phyloP scores from a whole-genome alignment of 306 rosid genomes.

The Crotalaria pallida region DNA sequence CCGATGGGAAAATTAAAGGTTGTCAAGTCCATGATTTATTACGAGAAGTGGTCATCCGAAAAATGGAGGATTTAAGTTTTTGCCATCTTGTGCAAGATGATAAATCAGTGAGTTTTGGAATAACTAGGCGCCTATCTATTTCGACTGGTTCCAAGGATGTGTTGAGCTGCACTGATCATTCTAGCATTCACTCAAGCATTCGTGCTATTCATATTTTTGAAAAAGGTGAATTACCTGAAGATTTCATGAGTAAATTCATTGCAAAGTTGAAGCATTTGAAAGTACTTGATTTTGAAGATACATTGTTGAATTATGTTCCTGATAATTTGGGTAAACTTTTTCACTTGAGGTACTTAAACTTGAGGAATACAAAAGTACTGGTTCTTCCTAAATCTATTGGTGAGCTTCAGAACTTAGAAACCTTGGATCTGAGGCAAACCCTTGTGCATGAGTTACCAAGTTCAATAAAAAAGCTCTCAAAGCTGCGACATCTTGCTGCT shows the following conservation, averaged over 20 bases:
- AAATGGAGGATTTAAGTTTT: constrained; percentile 1
- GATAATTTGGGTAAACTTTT: constrained; percentile 1
- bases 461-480: constrained; percentile 22
- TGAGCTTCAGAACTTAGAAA: constrained; percentile 12
- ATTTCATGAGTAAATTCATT: background rate
- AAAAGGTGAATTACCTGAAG: background rate
- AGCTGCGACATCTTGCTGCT: constrained; percentile 12
- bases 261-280: constrained; percentile 2
- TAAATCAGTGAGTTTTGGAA: background rate
- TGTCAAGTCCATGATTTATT: constrained; percentile 25
- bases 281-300: constrained; percentile 9
- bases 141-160: background rate
- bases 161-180: background rate
- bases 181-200: background rate
- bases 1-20: constrained; percentile 9
- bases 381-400: constrained; percentile 22
- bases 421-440: constrained; percentile 23
- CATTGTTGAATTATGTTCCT: background rate
- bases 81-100: constrained; percentile 5
- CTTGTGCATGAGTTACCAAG: constrained; percentile 8
- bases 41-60: constrained; percentile 13
- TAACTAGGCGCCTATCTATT: constrained; percentile 13
- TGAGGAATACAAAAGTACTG: constrained; percentile 16
- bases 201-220: background rate
- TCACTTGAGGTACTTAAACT: constrained; percentile 13